phyloP scores from a whole-genome alignment of 108 stramenopile genomes.

The Skeletonema grethae region DNA sequence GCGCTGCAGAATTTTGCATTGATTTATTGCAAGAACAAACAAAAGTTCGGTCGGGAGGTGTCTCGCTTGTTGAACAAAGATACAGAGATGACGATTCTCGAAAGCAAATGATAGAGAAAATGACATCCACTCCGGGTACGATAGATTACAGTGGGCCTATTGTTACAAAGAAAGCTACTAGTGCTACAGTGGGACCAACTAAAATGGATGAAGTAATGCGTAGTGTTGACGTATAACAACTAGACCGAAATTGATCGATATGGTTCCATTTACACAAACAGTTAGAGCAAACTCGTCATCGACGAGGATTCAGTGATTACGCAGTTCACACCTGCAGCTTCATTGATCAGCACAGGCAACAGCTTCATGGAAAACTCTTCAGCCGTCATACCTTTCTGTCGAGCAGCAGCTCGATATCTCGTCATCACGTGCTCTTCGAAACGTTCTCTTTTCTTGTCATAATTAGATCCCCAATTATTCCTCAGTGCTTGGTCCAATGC shows the following conservation, averaged over 20 bases:
- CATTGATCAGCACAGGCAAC: not conserved
- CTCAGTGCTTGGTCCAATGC: not conserved
- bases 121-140: constrained; percentile 60
- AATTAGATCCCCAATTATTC: not conserved
- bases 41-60: constrained; percentile 25
- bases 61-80: constrained; percentile 56
- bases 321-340: not conserved
- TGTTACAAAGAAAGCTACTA: not conserved
- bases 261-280: not conserved
- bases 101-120: constrained; percentile 42
- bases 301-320: not conserved
- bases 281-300: not conserved
- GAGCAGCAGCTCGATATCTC: not conserved
- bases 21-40: constrained; percentile 38
- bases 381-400: not conserved
- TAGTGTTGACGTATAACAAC: not conserved
- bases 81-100: constrained; percentile 38
- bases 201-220: not conserved
- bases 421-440: not conserved
- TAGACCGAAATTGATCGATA: too few species aligned
- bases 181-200: not conserved
- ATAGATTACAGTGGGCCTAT: constrained; percentile 57
- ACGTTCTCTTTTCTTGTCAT: not conserved
- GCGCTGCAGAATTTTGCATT: constrained; percentile 65
- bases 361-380: not conserved